Conservation (phyloP, 371 early-diverging fungal species). For the Syncephalastrum contaminatum region DNA sequence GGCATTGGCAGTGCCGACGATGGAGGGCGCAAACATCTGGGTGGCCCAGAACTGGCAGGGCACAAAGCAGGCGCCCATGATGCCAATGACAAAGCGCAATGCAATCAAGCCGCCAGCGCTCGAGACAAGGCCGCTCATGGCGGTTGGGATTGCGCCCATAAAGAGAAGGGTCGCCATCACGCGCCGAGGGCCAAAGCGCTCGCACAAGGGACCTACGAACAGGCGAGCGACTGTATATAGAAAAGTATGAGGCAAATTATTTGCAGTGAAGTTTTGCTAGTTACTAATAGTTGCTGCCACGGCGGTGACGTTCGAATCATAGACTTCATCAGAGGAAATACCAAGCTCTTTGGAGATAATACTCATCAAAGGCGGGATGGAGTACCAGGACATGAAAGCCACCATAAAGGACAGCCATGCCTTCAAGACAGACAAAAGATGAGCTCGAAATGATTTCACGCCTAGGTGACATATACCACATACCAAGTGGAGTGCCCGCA, state of each 20-base stretch:
- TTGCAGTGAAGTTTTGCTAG: not conserved
- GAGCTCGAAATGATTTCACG: no score
- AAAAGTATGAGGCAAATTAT: slow-evolving; percentile 3
- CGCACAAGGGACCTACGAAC: slow-evolving; percentile 49
- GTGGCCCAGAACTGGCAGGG: slow-evolving; percentile 72
- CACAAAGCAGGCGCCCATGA: slow-evolving; percentile 65
- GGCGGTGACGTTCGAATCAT: slow-evolving; percentile 32
- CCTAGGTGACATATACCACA: not conserved
- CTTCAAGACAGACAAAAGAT: slow-evolving; percentile 14
- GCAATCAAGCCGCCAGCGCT: slow-evolving; percentile 42
- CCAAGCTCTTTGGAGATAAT: slow-evolving; percentile 22
- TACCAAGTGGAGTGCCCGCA: slow-evolving; percentile 25
- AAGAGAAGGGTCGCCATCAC: slow-evolving; percentile 52
- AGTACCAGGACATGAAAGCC: slow-evolving; percentile 58
- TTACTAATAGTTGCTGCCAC: slow-evolving; percentile 39
- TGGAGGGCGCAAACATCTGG: slow-evolving; percentile 47
- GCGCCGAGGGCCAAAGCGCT: slow-evolving; percentile 51
- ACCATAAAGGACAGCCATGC: slow-evolving; percentile 33
- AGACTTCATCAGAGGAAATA: slow-evolving; percentile 13
- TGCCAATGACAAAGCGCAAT: slow-evolving; percentile 49
- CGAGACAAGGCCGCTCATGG: slow-evolving; percentile 37
- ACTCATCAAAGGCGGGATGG: slow-evolving; percentile 53
- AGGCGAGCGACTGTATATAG: slow-evolving; percentile 29
- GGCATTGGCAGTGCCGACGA: slow-evolving; percentile 67
- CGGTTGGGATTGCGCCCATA: slow-evolving; percentile 51